phyloP scores from a whole-genome alignment of 345 rosid genomes.

The Lumnitzera racemosa region DNA sequence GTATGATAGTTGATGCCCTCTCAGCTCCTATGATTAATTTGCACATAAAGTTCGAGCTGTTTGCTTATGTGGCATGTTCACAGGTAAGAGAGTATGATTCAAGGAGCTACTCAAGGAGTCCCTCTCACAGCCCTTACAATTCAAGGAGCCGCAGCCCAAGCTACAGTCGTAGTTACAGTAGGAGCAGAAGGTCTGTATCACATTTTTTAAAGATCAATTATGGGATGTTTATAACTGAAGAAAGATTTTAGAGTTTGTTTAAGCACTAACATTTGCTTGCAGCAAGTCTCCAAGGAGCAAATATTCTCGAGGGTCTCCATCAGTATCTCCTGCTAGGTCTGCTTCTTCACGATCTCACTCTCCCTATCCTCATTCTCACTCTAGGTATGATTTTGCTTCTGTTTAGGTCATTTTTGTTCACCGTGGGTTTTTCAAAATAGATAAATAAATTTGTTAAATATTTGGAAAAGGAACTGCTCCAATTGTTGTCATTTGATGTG shows the following conservation, averaged over 20 bases:
- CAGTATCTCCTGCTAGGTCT: conserved; percentile 45
- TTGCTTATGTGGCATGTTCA: neutral
- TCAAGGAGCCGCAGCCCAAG: conserved; percentile 39
- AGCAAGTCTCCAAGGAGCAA: conserved; percentile 40
- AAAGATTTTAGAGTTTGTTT: neutral
- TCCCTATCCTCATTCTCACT: conserved; percentile 33
- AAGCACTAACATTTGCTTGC: conserved; percentile 14
- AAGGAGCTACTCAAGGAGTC: conserved; percentile 59
- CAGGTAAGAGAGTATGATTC: conserved; percentile 83
- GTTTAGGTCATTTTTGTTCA: neutral
- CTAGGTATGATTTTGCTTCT: conserved; percentile 34
- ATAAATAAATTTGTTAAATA: neutral
- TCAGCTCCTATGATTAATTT: neutral
- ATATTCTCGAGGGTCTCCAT: conserved; percentile 22
- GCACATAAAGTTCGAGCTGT: neutral
- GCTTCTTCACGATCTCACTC: conserved; percentile 40
- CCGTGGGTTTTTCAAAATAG: neutral
- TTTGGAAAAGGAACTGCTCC: neutral
- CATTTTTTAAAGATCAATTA: neutral
- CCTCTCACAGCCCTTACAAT: conserved; percentile 30
- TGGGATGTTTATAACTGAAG: neutral
- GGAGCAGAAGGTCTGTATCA: conserved; percentile 51
- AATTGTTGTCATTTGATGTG: too few species aligned
- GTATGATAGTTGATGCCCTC: conserved; percentile 26
- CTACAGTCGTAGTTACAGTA: conserved; percentile 33